Conservation (phyloP, 2,329 filamentous ascomycete genomes). For the Aspergillus pseudoviridinutans region DNA sequence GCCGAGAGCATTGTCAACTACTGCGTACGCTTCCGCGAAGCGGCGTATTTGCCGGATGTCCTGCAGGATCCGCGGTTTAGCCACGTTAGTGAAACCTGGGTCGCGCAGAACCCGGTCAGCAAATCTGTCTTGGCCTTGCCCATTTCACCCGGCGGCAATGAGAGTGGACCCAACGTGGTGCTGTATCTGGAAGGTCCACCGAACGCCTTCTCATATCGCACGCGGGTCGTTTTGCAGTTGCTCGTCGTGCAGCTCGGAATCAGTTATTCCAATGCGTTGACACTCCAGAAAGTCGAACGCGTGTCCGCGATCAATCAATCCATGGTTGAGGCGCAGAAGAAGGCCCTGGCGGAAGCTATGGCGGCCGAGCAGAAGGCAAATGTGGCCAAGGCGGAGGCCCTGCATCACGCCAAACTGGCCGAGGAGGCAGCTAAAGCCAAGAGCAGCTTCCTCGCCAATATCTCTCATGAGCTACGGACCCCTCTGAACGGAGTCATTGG, state of each 20-base stretch:
- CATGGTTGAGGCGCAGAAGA: conserved; percentile 64
- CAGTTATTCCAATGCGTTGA: conserved; percentile 59
- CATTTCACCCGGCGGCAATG: conserved; percentile 32
- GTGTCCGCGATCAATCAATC: conserved; percentile 61
- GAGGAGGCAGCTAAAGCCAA: conserved; percentile 70
- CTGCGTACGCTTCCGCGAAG: conserved; percentile 58
- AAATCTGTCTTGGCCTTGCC: conserved; percentile 61
- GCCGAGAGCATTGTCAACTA: conserved; percentile 61
- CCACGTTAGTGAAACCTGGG: conserved; percentile 55
- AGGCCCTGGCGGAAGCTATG: conserved; percentile 57
- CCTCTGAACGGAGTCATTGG: conserved; percentile 93
- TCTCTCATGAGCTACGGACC: conserved; percentile 82
- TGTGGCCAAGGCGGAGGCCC: conserved; percentile 59
- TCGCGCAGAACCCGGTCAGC: conserved; percentile 48
- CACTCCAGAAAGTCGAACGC: conserved; percentile 59
- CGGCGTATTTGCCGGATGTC: conserved; percentile 61
- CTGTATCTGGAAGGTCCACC: conserved; percentile 57
- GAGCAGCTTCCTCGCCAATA: conserved; percentile 95
- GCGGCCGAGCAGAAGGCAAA: conserved; percentile 63
- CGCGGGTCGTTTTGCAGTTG: conserved; percentile 49
- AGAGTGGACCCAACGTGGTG: too few species aligned
- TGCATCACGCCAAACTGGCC: conserved; percentile 62
- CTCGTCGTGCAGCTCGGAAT: conserved; percentile 63
- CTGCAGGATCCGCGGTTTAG: conserved; percentile 63
- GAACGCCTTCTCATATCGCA: conserved; percentile 61